These are phyloP conservation scores for Hericium coralloides DNA, from an alignment of 768 basidiomycete species.

Conservation along the genomic window DNA sequence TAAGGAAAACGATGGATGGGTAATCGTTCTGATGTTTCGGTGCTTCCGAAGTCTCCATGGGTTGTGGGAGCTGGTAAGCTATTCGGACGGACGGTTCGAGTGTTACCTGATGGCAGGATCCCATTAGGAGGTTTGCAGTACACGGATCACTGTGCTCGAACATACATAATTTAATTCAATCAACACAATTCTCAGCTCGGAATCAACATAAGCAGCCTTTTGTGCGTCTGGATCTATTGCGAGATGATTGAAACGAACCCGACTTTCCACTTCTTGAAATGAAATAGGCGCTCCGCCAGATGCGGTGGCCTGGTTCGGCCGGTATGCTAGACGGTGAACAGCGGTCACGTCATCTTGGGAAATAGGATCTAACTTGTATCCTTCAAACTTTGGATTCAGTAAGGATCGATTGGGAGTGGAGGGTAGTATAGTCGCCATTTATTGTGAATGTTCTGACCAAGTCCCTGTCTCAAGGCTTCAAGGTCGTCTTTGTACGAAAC, in stretches of 20 bases:
- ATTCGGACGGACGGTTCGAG: conserved; percentile 42
- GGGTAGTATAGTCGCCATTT: background rate
- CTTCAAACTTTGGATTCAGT: conserved; percentile 78
- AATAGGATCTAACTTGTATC: conserved; percentile 64
- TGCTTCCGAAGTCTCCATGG: conserved; percentile 33
- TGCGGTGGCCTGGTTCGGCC: conserved; percentile 43
- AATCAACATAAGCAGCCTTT: conserved; percentile 60
- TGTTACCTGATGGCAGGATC: conserved; percentile 31
- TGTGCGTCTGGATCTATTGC: conserved; percentile 35
- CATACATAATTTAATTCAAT: conserved; percentile 55
- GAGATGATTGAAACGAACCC: conserved; percentile 81
- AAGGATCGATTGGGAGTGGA: conserved; percentile 33
- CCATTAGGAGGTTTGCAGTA: background rate
- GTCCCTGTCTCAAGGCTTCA: background rate
- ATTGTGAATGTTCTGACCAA: no score
- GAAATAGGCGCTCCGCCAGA: conserved; percentile 56
- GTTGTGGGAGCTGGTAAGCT: conserved; percentile 51
- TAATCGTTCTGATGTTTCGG: conserved; percentile 54
- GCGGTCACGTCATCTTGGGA: conserved; percentile 45
- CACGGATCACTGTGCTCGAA: background rate
- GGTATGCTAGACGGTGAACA: conserved; percentile 38
- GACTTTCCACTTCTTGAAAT: conserved; percentile 75
- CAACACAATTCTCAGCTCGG: conserved; percentile 47
- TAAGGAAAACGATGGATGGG: conserved; percentile 57
- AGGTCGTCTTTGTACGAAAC: background rate